phyloP scores from a whole-genome alignment of 78 protist genomes.

The Neovahlkampfia damariscottae region DNA sequence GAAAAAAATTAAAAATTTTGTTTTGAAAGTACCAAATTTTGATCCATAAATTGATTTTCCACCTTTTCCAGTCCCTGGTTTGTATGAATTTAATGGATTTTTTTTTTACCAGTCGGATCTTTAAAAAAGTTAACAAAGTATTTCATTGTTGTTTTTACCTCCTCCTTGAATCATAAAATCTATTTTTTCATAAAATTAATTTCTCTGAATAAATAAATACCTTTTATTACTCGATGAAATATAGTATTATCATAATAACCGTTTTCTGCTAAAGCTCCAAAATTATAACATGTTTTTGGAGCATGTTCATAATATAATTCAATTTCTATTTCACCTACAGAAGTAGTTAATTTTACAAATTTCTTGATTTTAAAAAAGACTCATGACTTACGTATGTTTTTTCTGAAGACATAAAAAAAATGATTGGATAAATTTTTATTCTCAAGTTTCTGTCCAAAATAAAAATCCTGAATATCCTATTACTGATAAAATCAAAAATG shows the following conservation, averaged over 20 bases:
- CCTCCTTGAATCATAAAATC: constrained; percentile 93
- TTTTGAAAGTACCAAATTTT: too few species aligned
- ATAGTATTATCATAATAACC: constrained; percentile 62
- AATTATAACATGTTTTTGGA: constrained; percentile 93
- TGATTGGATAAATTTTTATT: too few species aligned
- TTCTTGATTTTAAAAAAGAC: too few species aligned
- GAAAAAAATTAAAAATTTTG: too few species aligned
- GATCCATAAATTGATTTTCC: constrained; percentile 7
- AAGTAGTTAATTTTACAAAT: not conserved
- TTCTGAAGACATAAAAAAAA: too few species aligned
- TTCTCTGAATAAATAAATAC: constrained; percentile 66
- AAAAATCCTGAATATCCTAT: too few species aligned
- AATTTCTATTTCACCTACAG: constrained; percentile 4
- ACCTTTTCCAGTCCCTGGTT: constrained; percentile 22
- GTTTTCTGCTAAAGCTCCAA: constrained; percentile 62
- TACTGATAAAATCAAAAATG: too few species aligned
- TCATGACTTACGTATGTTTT: too few species aligned
- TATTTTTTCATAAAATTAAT: constrained; percentile 74
- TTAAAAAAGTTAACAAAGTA: too few species aligned
- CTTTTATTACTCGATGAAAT: constrained; percentile 21
- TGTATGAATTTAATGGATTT: too few species aligned
- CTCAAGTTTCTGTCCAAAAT: too few species aligned
- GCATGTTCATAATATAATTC: not conserved
- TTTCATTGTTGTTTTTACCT: too few species aligned
- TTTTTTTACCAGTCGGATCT: constrained; percentile 49